Base-by-base conservation (phyloP, 2,329 filamentous ascomycete species). In the Talaromyces sp. region DNA sequence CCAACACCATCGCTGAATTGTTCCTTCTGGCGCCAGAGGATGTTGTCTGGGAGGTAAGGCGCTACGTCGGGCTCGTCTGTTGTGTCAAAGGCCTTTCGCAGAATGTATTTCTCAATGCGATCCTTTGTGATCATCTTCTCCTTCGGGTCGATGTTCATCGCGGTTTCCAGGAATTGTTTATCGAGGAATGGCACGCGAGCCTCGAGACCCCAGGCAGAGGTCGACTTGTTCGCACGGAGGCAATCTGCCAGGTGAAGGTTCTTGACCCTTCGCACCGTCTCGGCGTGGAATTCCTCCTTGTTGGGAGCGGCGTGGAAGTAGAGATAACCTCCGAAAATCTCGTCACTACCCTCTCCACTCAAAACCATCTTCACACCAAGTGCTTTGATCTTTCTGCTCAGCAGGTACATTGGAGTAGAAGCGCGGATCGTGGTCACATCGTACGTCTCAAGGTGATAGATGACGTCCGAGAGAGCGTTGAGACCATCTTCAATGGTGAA, bases 331-430 rank as follows among this genome's bases (percentile, higher is more conserved):
- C 95, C 95, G 69, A 98, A 98, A 75, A 97, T 97, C 81, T 99
- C 95, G 77, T 99, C 95, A 72, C 90, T 95, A 56, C 95, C 95
- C 80, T 99, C 95, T 65, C 95, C 95, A 72, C 90, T 96, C 65
- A 99, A 85, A 61, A 99, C 95, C 95, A 99, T 99, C 87, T 99
- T 99, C 74, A 99, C 91, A 66, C 95, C 95, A 88, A 97, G 94
- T 40, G 93, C 95, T 85, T 99, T 99, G 84, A 99, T 99, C 84
- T 99, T 99, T 76, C 96, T 89, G 65, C 92, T 95, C 55, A 99
- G 85, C 66, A 99, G 83, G 81, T 97, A 99, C 95, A 99, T 99
- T 67, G 95, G 95, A 10, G 95, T 99, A 10, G 94, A 98, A 60
- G 95, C 95, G 74, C 95, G 92, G 75, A 99, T 98, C 3, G 95